A percentile compares a stretch with the other conserved stretches of the same genome.
These are phyloP conservation scores for Hypoxylon sp. DNA, from an alignment of 2,329 filamentous ascomycete genomes.

Conservation along the genomic window DNA sequence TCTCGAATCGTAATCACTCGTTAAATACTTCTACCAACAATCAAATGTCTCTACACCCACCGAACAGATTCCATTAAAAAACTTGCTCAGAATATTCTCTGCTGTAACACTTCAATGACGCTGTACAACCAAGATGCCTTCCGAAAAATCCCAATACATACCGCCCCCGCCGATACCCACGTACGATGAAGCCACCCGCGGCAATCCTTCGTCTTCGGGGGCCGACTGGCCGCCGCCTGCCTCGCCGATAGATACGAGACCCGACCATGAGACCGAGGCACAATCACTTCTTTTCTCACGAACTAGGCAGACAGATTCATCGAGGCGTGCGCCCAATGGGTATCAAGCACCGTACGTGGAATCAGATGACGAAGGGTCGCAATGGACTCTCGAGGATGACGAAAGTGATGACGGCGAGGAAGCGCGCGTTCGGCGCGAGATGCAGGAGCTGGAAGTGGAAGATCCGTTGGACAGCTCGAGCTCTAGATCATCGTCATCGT, in stretches of 20 bases:
- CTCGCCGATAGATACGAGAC: constrained; percentile 71
- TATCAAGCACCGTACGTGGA: constrained; percentile 85
- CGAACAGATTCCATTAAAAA: constrained; percentile 16
- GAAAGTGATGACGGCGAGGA: constrained; percentile 63
- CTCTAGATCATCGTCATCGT: constrained; percentile 59
- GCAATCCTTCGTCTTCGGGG: constrained; percentile 63
- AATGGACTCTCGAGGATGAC: constrained; percentile 60
- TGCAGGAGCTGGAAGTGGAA: constrained; percentile 90
- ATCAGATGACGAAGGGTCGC: constrained; percentile 69
- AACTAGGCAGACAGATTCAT: constrained; percentile 58
- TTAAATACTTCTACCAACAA: constrained; percentile 24
- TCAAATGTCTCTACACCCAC: constrained; percentile 30
- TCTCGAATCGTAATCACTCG: constrained; percentile 41
- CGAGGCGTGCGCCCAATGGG: constrained; percentile 63
- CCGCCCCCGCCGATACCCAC: constrained; percentile 82
- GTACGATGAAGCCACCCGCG: constrained; percentile 84
- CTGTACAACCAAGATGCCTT: constrained; percentile 54
- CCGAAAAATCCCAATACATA: constrained; percentile 71
- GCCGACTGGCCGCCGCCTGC: constrained; percentile 73
- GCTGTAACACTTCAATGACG: constrained; percentile 38
- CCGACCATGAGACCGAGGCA: constrained; percentile 80
- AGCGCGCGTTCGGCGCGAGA: constrained; percentile 80
- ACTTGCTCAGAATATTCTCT: constrained; percentile 2
- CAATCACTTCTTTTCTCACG: constrained; percentile 79
- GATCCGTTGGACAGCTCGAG: constrained; percentile 68